phyloP scores from a whole-genome alignment of 75 land plant species.

The Cunninghamia lanceolata region DNA sequence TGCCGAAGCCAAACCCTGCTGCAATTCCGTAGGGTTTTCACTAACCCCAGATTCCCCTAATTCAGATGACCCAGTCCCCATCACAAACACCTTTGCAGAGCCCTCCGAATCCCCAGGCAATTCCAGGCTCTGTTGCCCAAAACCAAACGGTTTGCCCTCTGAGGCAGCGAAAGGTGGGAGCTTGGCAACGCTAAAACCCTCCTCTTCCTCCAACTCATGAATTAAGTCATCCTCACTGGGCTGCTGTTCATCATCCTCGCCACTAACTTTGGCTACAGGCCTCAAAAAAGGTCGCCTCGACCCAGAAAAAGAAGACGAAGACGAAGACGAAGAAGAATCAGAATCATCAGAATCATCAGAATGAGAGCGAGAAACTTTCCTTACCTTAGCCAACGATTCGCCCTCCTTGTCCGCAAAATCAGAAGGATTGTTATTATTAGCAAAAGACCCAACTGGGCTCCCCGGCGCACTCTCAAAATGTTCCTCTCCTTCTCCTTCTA shows the following conservation, averaged over 20 bases:
- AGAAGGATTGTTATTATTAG: neutral
- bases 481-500: neutral
- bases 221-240: neutral
- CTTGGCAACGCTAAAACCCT: neutral
- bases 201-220: neutral
- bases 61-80: neutral
- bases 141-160: neutral
- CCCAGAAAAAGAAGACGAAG: neutral
- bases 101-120: neutral
- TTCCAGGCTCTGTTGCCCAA: neutral
- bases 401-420: neutral
- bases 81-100: neutral
- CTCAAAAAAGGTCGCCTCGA: neutral
- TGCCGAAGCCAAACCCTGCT: neutral
- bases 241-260: neutral
- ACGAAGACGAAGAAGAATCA: neutral
- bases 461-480: neutral
- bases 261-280: constrained; percentile 1
- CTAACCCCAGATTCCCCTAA: neutral
- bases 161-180: neutral
- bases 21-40: neutral
- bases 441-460: neutral
- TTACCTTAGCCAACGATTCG: neutral
- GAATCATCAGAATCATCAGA: neutral
- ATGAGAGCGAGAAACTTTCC: neutral